Conservation (phyloP, 2,329 filamentous ascomycete genomes). For the Lachnellula arida region DNA sequence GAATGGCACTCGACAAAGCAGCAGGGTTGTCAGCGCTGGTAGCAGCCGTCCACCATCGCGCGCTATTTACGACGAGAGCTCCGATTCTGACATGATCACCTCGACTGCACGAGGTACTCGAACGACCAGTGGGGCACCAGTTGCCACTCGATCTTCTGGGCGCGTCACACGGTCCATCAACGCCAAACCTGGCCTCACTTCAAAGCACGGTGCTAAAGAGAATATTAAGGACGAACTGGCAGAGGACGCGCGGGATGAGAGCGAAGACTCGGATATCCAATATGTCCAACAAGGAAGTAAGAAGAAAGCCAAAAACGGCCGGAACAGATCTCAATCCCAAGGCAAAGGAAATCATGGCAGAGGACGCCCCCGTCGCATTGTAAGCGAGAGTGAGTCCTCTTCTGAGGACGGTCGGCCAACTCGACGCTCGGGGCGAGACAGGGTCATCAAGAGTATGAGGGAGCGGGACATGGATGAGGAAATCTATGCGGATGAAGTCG, state of each 20-base stretch:
- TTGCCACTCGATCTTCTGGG: slow-evolving; percentile 6
- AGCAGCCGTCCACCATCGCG: slow-evolving; percentile 14
- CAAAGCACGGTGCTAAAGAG: slow-evolving; percentile 6
- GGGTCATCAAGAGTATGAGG: slow-evolving; percentile 36
- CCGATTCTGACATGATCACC: slow-evolving; percentile 11
- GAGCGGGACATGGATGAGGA: slow-evolving; percentile 47
- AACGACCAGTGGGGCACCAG: slow-evolving; percentile 1
- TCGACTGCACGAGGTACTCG: slow-evolving; percentile 3
- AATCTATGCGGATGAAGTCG: slow-evolving; percentile 47
- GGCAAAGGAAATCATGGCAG: not conserved
- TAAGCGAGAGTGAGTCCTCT: slow-evolving; percentile 10
- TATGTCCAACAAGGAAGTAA: slow-evolving; percentile 41
- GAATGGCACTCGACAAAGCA: slow-evolving; percentile 16
- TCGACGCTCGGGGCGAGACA: slow-evolving; percentile 34
- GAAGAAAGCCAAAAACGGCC: slow-evolving; percentile 6
- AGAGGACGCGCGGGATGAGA: slow-evolving; percentile 16
- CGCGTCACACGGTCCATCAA: slow-evolving; percentile 22
- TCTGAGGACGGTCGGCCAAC: slow-evolving; percentile 23
- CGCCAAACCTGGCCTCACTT: not conserved
- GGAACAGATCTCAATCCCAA: slow-evolving; percentile 5
- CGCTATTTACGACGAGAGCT: slow-evolving; percentile 8
- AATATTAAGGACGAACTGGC: slow-evolving; percentile 25
- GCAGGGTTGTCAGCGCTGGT: slow-evolving; percentile 16
- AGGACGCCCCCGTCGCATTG: slow-evolving; percentile 5
- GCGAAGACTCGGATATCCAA: slow-evolving; percentile 46